Percentiles rank a stretch among this genome's conserved stretches.
Evolutionary conservation across 1,284 basidiomycete genomes (phyloP).

Genomic region (Sanguinoderma infundibulare): DNA sequence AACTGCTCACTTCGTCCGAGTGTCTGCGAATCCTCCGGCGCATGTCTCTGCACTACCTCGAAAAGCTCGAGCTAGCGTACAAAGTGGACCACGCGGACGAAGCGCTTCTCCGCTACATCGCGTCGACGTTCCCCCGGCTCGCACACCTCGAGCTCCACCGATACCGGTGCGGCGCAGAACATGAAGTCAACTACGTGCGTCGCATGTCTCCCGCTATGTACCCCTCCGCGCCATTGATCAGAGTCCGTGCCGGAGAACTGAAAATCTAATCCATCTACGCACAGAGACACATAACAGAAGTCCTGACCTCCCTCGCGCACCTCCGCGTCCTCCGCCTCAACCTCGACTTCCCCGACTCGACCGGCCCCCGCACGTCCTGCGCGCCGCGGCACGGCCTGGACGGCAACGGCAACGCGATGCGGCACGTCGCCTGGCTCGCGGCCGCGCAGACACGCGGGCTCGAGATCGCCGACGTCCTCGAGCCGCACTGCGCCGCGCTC

Average conservation of each 20-base stretch:
- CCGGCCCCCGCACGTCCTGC: slow-evolving; percentile 3
- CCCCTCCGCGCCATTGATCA: background rate
- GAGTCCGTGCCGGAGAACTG: background rate
- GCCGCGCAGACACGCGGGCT: background rate
- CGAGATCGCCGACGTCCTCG: slow-evolving; percentile 3
- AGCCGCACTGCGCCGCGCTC: slow-evolving; percentile 5
- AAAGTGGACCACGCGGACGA: slow-evolving; percentile 7
- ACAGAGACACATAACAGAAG: slow-evolving; percentile 2
- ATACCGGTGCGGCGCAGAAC: background rate
- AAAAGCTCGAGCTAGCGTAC: slow-evolving; percentile 11
- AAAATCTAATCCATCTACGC: background rate
- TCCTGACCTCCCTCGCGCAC: background rate
- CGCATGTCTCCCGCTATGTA: too few relatives aligned
- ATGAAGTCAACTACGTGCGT: slow-evolving; percentile 7
- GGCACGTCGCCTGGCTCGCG: background rate
- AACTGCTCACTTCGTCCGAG: slow-evolving; percentile 11
- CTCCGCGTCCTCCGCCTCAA: slow-evolving; percentile 5
- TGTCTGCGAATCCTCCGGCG: slow-evolving; percentile 8
- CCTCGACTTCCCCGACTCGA: slow-evolving; percentile 9
- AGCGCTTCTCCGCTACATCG: slow-evolving; percentile 12
- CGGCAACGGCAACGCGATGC: background rate
- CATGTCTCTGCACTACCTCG: slow-evolving; percentile 4
- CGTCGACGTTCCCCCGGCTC: slow-evolving; percentile 3
- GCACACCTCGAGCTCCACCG: slow-evolving; percentile 12
- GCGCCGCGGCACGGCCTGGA: background rate